Base-by-base conservation (phyloP, 345 rosid genomes). In the Eucalyptus globulus region DNA sequence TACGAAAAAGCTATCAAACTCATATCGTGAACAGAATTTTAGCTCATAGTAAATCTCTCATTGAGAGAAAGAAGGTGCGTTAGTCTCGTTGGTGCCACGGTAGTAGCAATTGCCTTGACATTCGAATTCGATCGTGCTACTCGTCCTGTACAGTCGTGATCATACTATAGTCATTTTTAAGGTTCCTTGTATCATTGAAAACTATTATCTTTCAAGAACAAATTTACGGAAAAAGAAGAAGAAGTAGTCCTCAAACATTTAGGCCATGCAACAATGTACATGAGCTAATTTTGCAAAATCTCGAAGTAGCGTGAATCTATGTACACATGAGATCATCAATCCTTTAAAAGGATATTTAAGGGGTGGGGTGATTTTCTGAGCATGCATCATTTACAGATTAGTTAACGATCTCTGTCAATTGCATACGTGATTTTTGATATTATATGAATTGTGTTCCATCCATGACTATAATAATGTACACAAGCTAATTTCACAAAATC, bases 61-160 rank as follows among this genome's bases (percentile, higher is more conserved):
- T 6, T 12, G 16, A 11, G 69, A 62, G 31, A 62, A 12, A 31
- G 2, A 12, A 31, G 2, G 6, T 5, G 43, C 1, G 11, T n/a
- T 17, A 17, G 40, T n/a, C 19, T 16, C 4, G 2, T 31, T 67
- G 40, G 37, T 65, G 34, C 72, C 37, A 8, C 9, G 4, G 10
- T 2, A 14, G 72, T 6, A 4, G 17, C 5, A 11, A 16, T 65
- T 31, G 5, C 37, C 72, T n/a, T 14, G 72, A 65, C 37, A 65
- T 31, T 65, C 0, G 1, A 14, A 2, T 65, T n/a, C 5, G 5
- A 62, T 62, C 2, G 0, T 62, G 72, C 37, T 29, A 31, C 1
- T 62, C 37, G 3, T 0, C 19, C 3, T 14, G 2, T 62, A 29
- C 17, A 15, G 0, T 62, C 0, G 16, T 11, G 65, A 24, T 58